Evolutionary conservation across 2,329 filamentous ascomycete species (phyloP).

Genomic region (Hortaea sp.): DNA sequence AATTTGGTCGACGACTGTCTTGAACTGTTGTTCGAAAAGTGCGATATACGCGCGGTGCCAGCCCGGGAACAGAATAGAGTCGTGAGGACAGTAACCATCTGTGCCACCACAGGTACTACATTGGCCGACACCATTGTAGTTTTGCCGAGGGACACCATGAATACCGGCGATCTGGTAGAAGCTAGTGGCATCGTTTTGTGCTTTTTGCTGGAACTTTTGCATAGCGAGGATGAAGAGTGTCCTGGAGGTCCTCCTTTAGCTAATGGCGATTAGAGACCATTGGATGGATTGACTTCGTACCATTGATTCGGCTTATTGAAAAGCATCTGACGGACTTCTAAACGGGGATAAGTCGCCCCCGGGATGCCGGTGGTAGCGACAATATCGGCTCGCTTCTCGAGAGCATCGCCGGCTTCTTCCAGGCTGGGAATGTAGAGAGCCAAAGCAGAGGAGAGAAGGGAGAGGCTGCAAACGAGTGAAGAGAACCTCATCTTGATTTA

Average conservation of each 20-base stretch:
- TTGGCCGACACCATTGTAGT: conserved; percentile 20
- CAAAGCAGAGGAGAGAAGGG: background rate
- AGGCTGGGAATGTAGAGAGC: conserved; percentile 3
- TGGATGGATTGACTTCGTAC: background rate
- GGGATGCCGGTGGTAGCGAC: conserved; percentile 11
- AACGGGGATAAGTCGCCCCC: conserved; percentile 13
- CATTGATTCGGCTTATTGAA: conserved; percentile 13
- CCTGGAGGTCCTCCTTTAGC: too few species aligned
- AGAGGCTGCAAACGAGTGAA: conserved; percentile 6
- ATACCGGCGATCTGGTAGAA: conserved; percentile 21
- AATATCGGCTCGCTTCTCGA: conserved; percentile 6
- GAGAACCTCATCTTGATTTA: conserved; percentile 8
- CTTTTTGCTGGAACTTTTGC: conserved; percentile 12
- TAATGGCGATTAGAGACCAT: too few species aligned
- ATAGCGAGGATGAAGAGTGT: conserved; percentile 16
- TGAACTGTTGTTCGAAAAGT: conserved; percentile 24
- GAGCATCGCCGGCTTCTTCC: conserved; percentile 4
- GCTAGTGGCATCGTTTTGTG: conserved; percentile 9
- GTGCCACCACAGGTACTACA: conserved; percentile 17
- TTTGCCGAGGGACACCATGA: conserved; percentile 22
- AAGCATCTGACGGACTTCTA: conserved; percentile 17
- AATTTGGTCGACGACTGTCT: conserved; percentile 18
- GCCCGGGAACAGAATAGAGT: conserved; percentile 20
- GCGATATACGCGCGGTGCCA: conserved; percentile 26
- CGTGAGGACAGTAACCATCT: conserved; percentile 27